A percentile compares a stretch with the other conserved stretches of the same genome.
Evolutionary conservation across 352 stramenopile genomes (phyloP).

Genomic region (Phytopythium cucurbitacearum): DNA sequence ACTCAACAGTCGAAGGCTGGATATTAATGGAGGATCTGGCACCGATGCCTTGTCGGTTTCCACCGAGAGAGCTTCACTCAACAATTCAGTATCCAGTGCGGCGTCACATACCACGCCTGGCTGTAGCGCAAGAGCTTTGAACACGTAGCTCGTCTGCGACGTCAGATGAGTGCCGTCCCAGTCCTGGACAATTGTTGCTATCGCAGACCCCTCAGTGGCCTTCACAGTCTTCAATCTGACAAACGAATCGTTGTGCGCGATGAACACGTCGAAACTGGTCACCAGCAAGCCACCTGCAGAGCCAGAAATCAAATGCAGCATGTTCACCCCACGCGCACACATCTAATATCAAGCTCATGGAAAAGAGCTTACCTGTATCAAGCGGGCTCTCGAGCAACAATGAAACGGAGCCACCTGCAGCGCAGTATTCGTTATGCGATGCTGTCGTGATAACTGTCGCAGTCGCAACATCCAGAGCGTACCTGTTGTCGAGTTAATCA

Average conservation of each 20-base stretch:
- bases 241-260: constrained; percentile 11
- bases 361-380: constrained; percentile 24
- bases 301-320: background rate
- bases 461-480: background rate
- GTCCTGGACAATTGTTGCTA: constrained; percentile 3
- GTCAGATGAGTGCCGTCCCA: constrained; percentile 9
- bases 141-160: constrained; percentile 24
- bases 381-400: constrained; percentile 26
- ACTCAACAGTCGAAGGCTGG: constrained; percentile 11
- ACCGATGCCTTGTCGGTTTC: constrained; percentile 21
- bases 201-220: background rate
- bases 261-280: constrained; percentile 26
- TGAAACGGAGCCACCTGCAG: constrained; percentile 26
- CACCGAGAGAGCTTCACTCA: constrained; percentile 23
- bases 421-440: background rate
- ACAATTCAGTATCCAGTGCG: constrained; percentile 13
- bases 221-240: constrained; percentile 20
- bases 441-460: too few relatives aligned
- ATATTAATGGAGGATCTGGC: constrained; percentile 16
- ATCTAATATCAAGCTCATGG: too few relatives aligned
- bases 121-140: constrained; percentile 43
- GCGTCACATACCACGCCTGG: constrained; percentile 31
- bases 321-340: too few relatives aligned
- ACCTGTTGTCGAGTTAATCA: constrained; percentile 35
- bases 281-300: constrained; percentile 25